phyloP scores from a whole-genome alignment of 2,329 filamentous ascomycete genomes.

The Calonectria fujianensis region DNA sequence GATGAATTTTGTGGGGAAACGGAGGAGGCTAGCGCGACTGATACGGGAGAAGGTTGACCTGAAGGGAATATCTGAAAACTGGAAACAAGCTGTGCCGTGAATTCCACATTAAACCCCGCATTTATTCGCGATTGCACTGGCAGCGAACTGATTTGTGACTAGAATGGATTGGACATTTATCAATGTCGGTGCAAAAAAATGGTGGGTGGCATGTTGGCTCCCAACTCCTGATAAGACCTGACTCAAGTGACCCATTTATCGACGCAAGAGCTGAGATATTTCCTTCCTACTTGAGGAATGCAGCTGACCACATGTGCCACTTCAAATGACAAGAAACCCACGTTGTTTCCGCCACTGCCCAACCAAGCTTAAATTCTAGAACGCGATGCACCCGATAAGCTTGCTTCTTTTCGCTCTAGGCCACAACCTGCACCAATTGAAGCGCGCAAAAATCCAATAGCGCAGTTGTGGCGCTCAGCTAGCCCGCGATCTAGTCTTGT shows the following conservation, averaged over 20 bases:
- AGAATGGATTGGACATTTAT: background rate
- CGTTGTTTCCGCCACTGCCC: conserved; percentile 1
- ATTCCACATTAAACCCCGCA: background rate
- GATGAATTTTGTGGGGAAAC: background rate
- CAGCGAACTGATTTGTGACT: background rate
- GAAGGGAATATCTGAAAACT: background rate
- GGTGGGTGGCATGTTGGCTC: background rate
- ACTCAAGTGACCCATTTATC: background rate
- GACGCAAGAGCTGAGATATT: background rate
- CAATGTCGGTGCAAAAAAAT: background rate
- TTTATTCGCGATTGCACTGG: too few relatives aligned
- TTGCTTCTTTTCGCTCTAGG: background rate
- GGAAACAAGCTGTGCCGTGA: background rate
- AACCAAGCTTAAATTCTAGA: conserved; percentile 24
- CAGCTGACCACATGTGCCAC: background rate
- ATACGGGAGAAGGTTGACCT: background rate
- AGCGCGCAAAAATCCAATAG: background rate
- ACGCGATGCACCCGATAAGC: background rate
- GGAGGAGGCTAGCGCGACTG: background rate
- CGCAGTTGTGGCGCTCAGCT: conserved; percentile 11
- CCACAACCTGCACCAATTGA: background rate
- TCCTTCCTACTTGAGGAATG: background rate
- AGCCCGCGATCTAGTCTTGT: background rate
- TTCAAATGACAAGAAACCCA: background rate
- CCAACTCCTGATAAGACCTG: background rate